These are phyloP conservation scores for Phytopythium sindhum DNA, from an alignment of 352 stramenopile species.

Conservation along the genomic window DNA sequence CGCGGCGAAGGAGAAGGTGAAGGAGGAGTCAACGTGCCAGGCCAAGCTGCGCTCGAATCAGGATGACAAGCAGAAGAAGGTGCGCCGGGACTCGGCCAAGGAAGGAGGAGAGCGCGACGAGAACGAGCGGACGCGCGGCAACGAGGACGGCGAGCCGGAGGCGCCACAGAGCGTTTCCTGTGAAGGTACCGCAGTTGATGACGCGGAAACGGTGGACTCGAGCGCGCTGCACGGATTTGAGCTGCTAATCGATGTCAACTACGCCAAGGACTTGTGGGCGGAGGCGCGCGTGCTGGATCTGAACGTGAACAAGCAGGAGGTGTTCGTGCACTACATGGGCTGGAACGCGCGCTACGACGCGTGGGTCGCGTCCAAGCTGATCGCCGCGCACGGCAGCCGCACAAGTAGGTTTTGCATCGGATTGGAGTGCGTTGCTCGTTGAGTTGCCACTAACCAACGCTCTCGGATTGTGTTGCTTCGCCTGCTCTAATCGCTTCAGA, in stretches of 20 bases:
- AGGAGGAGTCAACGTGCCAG: not conserved
- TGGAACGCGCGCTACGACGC: constrained; percentile 74
- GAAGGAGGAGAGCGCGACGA: not conserved
- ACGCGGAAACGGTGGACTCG: not conserved
- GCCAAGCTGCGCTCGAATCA: not conserved
- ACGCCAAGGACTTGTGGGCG: constrained; percentile 47
- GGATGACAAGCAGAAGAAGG: not conserved
- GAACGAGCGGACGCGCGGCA: not conserved
- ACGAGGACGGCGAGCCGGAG: not conserved
- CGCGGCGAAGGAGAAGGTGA: not conserved
- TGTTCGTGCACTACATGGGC: constrained; percentile 74
- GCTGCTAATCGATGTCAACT: constrained; percentile 57
- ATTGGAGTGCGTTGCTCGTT: not conserved
- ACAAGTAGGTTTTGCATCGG: constrained; percentile 14
- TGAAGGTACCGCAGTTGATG: too few relatives aligned
- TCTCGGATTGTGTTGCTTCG: not conserved
- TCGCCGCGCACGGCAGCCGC: constrained; percentile 53
- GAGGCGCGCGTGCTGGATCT: constrained; percentile 61
- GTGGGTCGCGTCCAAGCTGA: constrained; percentile 43
- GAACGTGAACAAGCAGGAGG: constrained; percentile 22
- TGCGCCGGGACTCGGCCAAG: not conserved
- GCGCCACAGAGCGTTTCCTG: not conserved
- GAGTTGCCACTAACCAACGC: not conserved
- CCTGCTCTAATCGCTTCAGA: not conserved
- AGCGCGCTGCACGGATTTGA: constrained; percentile 31